Conservation (phyloP, 2,329 filamentous ascomycete species). For the Colletotrichum camelliae region DNA sequence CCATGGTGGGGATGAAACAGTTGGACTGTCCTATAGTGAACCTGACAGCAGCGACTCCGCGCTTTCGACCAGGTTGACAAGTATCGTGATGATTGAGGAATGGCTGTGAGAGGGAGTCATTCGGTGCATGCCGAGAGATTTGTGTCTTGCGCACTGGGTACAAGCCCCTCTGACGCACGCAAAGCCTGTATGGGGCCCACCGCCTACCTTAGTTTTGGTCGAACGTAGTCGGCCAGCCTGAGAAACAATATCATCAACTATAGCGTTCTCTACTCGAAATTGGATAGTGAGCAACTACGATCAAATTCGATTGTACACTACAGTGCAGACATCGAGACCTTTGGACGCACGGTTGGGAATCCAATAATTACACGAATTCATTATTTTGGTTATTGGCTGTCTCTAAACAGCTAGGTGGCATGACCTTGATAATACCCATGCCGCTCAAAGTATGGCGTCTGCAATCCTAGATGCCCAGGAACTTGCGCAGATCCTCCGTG, state of each 20-base stretch:
- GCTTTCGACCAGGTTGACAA: neutral
- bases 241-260: neutral
- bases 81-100: neutral
- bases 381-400: neutral
- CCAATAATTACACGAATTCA: neutral
- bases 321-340: neutral
- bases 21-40: neutral
- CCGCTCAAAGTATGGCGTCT: neutral
- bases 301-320: neutral
- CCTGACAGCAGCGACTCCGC: neutral
- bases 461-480: slow-evolving; percentile 39
- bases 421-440: too few species aligned
- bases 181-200: neutral
- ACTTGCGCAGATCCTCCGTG: slow-evolving; percentile 70
- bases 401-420: neutral
- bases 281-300: neutral
- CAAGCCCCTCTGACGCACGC: neutral
- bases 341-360: neutral
- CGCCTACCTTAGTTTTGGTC: neutral
- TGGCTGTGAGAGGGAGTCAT: neutral
- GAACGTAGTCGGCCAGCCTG: neutral
- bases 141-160: slow-evolving; percentile 1
- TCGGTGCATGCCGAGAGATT: neutral
- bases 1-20: neutral
- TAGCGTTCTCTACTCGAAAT: neutral